These are phyloP conservation scores for Coemansia linderi DNA, from an alignment of 371 early-diverging fungal species.

Conservation along the genomic window DNA sequence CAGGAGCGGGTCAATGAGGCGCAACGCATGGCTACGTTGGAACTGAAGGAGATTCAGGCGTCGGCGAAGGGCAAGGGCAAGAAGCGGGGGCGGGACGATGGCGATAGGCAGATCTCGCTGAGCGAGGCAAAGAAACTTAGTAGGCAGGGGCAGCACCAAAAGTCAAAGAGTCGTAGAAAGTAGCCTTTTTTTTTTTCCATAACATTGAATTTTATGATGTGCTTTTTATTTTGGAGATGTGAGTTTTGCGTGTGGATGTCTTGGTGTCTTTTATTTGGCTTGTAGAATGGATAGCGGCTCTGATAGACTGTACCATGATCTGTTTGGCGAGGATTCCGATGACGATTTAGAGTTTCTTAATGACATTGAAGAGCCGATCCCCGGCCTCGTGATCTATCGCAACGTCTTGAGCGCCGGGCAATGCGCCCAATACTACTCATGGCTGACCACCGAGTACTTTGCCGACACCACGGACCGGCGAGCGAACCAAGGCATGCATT, in stretches of 20 bases:
- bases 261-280: background rate
- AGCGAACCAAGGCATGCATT: slow-evolving; percentile 47
- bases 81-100: slow-evolving; percentile 57
- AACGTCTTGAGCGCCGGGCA: background rate
- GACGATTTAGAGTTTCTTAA: background rate
- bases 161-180: slow-evolving; percentile 3
- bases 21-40: slow-evolving; percentile 75
- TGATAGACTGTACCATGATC: slow-evolving; percentile 10
- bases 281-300: background rate
- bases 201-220: background rate
- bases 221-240: background rate
- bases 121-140: slow-evolving; percentile 41
- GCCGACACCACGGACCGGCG: background rate
- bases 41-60: slow-evolving; percentile 66
- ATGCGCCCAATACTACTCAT: slow-evolving; percentile 17
- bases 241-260: background rate
- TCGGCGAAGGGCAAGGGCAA: slow-evolving; percentile 55
- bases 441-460: slow-evolving; percentile 37
- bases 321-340: slow-evolving; percentile 12
- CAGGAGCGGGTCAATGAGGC: slow-evolving; percentile 94
- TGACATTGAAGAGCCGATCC: slow-evolving; percentile 11
- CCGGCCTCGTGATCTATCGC: slow-evolving; percentile 21
- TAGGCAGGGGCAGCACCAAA: slow-evolving; percentile 12
- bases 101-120: slow-evolving; percentile 57
- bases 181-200: background rate